Base-by-base conservation (phyloP, 768 basidiomycete genomes). In the Mycena capillaripes region DNA sequence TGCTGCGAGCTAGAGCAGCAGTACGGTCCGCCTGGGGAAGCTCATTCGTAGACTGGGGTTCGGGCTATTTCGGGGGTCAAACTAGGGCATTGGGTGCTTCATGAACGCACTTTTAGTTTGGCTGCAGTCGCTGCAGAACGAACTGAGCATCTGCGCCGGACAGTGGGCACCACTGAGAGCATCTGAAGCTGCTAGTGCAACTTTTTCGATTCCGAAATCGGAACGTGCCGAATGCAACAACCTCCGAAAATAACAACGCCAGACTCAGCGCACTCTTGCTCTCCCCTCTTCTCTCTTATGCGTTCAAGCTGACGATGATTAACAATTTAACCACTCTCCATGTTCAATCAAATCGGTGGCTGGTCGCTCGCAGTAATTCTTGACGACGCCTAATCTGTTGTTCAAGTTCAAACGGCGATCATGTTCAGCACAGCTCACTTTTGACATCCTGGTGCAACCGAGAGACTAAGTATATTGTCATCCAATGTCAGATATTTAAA, bases 51-150 rank as follows among this genome's bases (percentile, higher is more conserved):
- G 58, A 9, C n/a, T 40, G 34, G 38, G 38, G n/a, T 29, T 68
- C 30, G 56, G 56, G 61, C 66, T 63, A 27, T 40, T 16, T 29
- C 17, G 21, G 34, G 42, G 38, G 34, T 66, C 42, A 64, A 60
- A 46, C 4, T 36, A 36, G 34, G 19, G 30, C 10, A 34, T 4
- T 17, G 48, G n/a, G 27, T n/a, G 17, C 2, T 19, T 25, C 10
- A 9, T 17, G 17, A 23, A 29, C 55, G 14, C 8, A 66, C 70
- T 25, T 66, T 64, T 23, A 16, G 27, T 30, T 75, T 75, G 46
- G 70, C 74, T 23, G 74, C 74, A 29, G 74, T 72, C 63, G 74
- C 74, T 72, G 56, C 74, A 72, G 74, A 75, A 38, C 74, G 74
- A 75, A 75, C 74, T 69, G 70, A 75, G 74, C 74, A 75, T 69